Percentiles rank a stretch among this genome's conserved stretches.
Conservation (phyloP, 225 moss, liverwort and hornwort species). For the Pseudisothecium myosuroides region DNA sequence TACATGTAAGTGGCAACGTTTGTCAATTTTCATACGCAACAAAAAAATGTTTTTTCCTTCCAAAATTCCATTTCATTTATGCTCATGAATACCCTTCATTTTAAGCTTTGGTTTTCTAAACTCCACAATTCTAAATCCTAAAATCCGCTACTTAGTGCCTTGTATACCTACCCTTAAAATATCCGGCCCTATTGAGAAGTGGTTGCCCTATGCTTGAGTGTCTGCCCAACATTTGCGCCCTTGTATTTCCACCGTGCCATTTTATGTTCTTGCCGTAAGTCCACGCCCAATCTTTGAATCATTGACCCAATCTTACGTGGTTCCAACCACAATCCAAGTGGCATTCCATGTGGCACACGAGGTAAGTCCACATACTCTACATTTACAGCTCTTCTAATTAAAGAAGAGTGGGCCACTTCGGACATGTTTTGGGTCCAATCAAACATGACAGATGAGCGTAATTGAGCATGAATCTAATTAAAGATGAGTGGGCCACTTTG, state of each 20-base stretch:
- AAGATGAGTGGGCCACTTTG: accelerated
- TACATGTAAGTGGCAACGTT: not conserved
- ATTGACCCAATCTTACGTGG: accelerated
- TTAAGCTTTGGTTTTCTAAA: not conserved
- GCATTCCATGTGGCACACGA: accelerated
- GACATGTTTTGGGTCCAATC: not conserved
- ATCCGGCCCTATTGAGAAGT: accelerated
- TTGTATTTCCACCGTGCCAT: accelerated
- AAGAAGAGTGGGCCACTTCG: accelerated
- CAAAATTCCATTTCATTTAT: not conserved
- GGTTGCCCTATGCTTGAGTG: accelerated
- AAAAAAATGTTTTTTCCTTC: not conserved
- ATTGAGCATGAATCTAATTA: no score
- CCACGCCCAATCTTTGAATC: accelerated
- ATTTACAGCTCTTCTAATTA: not conserved
- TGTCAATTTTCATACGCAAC: not conserved
- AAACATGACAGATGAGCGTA: no score
- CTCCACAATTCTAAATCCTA: accelerated
- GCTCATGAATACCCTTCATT: not conserved
- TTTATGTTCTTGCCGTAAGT: accelerated
- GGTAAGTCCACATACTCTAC: not conserved
- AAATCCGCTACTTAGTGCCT: accelerated
- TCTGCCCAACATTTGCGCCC: accelerated
- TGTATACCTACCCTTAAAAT: accelerated
- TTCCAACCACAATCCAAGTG: not conserved